phyloP scores from a whole-genome alignment of 768 basidiomycete species.

The Termitomyces titanicus region DNA sequence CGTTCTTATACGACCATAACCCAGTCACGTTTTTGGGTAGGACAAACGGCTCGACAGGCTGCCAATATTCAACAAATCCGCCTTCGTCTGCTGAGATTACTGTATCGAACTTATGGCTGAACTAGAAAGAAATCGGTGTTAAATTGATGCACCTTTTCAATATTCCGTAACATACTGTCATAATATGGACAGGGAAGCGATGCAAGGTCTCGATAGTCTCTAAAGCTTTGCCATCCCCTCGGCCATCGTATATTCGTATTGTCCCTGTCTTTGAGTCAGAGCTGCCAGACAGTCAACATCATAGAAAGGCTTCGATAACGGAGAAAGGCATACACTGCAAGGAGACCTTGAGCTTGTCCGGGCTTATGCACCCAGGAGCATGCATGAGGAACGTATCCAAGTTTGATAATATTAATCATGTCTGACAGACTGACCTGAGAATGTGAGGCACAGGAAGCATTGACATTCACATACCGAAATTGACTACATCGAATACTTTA shows the following conservation, averaged over 20 bases:
- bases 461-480: conserved; percentile 71
- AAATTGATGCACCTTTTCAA: neutral
- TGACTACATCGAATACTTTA: conserved; percentile 96
- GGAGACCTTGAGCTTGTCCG: conserved; percentile 81
- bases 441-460: neutral
- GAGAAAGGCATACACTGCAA: conserved; percentile 68
- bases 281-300: conserved; percentile 35
- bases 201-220: conserved; percentile 78
- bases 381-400: conserved; percentile 80
- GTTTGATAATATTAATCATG: conserved; percentile 97
- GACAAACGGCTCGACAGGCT: conserved; percentile 84
- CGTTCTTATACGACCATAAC: conserved; percentile 87
- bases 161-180: conserved; percentile 57
- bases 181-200: conserved; percentile 85
- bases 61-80: conserved; percentile 97
- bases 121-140: conserved; percentile 44
- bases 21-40: conserved; percentile 73
- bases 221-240: conserved; percentile 78
- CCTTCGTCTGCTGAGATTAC: conserved; percentile 93
- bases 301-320: neutral
- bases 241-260: conserved; percentile 89
- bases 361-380: conserved; percentile 95
- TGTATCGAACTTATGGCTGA: conserved; percentile 84
- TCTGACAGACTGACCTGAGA: conserved; percentile 43
- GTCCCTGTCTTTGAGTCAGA: conserved; percentile 72